Conservation (phyloP, 2,329 filamentous ascomycete genomes). For the Chrysoporthe deuterocubensis region DNA sequence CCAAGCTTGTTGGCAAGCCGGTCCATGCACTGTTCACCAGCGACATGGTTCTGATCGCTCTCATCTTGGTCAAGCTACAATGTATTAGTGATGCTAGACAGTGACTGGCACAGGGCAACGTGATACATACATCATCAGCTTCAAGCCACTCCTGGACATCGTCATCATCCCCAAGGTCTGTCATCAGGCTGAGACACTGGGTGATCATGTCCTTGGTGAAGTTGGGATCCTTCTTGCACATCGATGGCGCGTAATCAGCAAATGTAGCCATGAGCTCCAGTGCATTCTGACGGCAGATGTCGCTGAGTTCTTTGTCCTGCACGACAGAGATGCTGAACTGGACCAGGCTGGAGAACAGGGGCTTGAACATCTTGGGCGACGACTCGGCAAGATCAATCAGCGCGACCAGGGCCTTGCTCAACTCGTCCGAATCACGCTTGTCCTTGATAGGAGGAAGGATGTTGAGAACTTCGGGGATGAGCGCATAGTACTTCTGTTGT, state of each 20-base stretch:
- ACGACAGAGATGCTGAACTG: conserved; percentile 92
- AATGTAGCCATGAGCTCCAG: conserved; percentile 98
- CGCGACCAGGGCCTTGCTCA: conserved; percentile 86
- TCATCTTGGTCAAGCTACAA: conserved; percentile 86
- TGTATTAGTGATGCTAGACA: conserved; percentile 34
- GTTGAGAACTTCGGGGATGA: conserved; percentile 91
- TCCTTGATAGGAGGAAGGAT: conserved; percentile 95
- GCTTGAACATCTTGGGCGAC: conserved; percentile 97
- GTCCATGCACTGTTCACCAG: conserved; percentile 98
- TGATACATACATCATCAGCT: conserved; percentile 77
- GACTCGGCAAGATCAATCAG: conserved; percentile 93
- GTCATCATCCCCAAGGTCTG: conserved; percentile 91
- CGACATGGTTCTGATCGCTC: conserved; percentile 95
- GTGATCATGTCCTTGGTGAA: conserved; percentile 98
- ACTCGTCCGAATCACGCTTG: conserved; percentile 83
- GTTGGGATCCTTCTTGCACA: conserved; percentile 92
- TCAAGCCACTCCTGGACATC: conserved; percentile 92
- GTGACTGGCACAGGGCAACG: not conserved
- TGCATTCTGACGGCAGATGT: conserved; percentile 90
- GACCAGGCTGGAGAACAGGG: conserved; percentile 89
- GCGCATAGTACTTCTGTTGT: conserved; percentile 82
- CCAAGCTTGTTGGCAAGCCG: conserved; percentile 95
- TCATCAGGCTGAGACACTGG: conserved; percentile 97
- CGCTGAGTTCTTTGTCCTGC: conserved; percentile 91
- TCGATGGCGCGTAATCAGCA: conserved; percentile 88